These are phyloP conservation scores for Kluyveromyces starmeri DNA, from an alignment of 805 yeast genomes.

Conservation along the genomic window DNA sequence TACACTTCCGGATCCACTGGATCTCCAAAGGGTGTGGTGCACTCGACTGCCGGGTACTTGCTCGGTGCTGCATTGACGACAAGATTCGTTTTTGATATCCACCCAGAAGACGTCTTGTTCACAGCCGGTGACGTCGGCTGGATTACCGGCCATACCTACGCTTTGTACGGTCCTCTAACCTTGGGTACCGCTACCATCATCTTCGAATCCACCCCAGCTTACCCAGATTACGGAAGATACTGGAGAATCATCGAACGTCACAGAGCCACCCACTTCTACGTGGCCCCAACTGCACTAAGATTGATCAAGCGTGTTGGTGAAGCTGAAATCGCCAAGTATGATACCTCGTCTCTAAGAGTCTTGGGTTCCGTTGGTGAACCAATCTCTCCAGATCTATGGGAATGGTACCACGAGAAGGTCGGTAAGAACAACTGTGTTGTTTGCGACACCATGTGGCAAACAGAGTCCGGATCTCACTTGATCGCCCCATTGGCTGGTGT, in stretches of 20 bases:
- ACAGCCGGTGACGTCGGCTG: constrained; percentile 99
- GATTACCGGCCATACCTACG: constrained; percentile 98
- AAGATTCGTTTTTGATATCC: constrained; percentile 88
- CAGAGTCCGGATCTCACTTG: constrained; percentile 94
- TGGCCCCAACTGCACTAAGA: constrained; percentile 97
- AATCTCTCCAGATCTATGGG: constrained; percentile 96
- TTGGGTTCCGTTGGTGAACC: constrained; percentile 99
- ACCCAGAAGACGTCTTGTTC: constrained; percentile 77
- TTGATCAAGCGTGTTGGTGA: constrained; percentile 86
- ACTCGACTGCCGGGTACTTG: constrained; percentile 88
- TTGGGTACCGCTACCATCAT: constrained; percentile 87
- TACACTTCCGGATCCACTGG: constrained; percentile 99
- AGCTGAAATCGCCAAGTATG: constrained; percentile 68
- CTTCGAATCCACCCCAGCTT: constrained; percentile 96
- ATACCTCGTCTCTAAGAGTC: constrained; percentile 78
- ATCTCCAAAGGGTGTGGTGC: constrained; percentile 96
- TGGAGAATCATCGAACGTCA: constrained; percentile 93
- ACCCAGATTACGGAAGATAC: constrained; percentile 90
- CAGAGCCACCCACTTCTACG: constrained; percentile 91
- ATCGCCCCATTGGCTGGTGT: constrained; percentile 93
- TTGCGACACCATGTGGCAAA: constrained; percentile 98
- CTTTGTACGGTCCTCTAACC: constrained; percentile 84
- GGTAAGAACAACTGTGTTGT: constrained; percentile 87
- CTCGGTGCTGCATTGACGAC: constrained; percentile 89
- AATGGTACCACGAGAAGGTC: constrained; percentile 90